These are phyloP conservation scores for Cicer bijugum DNA, from an alignment of 306 rosid species.

Conservation along the genomic window DNA sequence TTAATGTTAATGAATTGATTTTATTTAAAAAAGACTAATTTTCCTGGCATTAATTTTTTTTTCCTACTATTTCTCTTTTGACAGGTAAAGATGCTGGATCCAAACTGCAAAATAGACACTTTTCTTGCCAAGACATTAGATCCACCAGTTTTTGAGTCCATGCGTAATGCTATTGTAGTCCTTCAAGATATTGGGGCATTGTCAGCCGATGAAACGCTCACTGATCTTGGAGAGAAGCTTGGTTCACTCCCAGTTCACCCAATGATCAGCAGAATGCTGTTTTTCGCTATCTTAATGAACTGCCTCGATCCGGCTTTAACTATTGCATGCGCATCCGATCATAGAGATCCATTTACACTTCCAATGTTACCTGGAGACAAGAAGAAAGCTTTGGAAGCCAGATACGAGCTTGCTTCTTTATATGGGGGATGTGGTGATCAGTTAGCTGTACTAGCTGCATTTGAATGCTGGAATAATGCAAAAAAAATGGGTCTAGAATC, in stretches of 20 bases:
- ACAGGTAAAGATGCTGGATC: constrained; percentile 92
- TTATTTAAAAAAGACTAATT: constrained; percentile 10
- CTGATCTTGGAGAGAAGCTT: constrained; percentile 82
- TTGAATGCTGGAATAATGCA: constrained; percentile 78
- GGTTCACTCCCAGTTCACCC: constrained; percentile 97
- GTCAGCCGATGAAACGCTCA: constrained; percentile 72
- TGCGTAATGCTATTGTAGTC: constrained; percentile 69
- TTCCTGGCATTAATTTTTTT: constrained; percentile 16
- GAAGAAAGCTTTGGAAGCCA: constrained; percentile 68
- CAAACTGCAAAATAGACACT: constrained; percentile 67
- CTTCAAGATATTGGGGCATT: constrained; percentile 97
- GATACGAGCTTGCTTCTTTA: constrained; percentile 68
- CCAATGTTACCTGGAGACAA: constrained; percentile 70
- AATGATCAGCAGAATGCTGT: constrained; percentile 83
- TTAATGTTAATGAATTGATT: constrained; percentile 23
- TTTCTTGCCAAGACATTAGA: constrained; percentile 83
- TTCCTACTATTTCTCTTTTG: constrained; percentile 15
- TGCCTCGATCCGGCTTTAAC: constrained; percentile 97
- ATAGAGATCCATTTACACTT: constrained; percentile 80
- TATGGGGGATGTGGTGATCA: constrained; percentile 90
- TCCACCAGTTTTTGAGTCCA: constrained; percentile 84
- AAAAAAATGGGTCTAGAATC: constrained; percentile 61
- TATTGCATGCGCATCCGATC: constrained; percentile 86
- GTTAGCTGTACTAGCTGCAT: constrained; percentile 82
- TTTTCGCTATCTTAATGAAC: constrained; percentile 84